Conservation (phyloP, 805 yeast genomes). For the Aciculoconidium aculeatum region DNA sequence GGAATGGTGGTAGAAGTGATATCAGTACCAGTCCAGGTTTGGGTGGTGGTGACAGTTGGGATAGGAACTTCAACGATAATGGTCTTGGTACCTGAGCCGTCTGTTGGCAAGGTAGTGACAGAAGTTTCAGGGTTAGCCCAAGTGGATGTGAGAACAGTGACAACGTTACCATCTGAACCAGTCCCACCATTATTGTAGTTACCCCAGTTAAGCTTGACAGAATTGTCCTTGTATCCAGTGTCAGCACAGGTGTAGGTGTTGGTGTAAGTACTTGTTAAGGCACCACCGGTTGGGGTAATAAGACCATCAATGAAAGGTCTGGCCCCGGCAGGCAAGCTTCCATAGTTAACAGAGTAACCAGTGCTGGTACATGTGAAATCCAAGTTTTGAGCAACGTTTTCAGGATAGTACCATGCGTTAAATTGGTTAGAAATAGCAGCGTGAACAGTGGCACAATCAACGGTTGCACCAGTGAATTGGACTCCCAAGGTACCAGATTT, state of each 20-base stretch:
- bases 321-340: constrained; percentile 24
- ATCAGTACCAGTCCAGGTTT: constrained; percentile 7
- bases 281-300: constrained; percentile 2
- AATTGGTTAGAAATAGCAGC: constrained; percentile 15
- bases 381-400: constrained; percentile 2
- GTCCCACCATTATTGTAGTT: constrained; percentile 3
- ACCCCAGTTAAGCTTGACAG: constrained; percentile 6
- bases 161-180: constrained; percentile 7
- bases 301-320: constrained; percentile 17
- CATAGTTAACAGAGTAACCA: constrained; percentile 7
- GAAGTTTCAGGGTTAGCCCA: constrained; percentile 15
- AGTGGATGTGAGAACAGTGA: constrained; percentile 10
- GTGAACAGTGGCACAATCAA: constrained; percentile 18
- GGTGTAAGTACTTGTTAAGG: constrained; percentile 2
- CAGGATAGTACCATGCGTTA: constrained; percentile 18
- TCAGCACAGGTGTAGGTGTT: constrained; percentile 12
- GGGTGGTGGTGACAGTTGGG: constrained; percentile 6
- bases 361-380: constrained; percentile 12
- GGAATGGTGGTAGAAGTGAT: constrained; percentile 2
- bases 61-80: constrained; percentile 10
- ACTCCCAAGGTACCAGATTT: constrained; percentile 18
- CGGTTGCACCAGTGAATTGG: constrained; percentile 4
- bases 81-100: constrained; percentile 5
- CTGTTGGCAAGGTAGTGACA: constrained; percentile 14
- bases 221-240: background rate